Base-by-base conservation (phyloP, 495 filamentous ascomycete genomes). In the Aspergillus incahuasiensis region DNA sequence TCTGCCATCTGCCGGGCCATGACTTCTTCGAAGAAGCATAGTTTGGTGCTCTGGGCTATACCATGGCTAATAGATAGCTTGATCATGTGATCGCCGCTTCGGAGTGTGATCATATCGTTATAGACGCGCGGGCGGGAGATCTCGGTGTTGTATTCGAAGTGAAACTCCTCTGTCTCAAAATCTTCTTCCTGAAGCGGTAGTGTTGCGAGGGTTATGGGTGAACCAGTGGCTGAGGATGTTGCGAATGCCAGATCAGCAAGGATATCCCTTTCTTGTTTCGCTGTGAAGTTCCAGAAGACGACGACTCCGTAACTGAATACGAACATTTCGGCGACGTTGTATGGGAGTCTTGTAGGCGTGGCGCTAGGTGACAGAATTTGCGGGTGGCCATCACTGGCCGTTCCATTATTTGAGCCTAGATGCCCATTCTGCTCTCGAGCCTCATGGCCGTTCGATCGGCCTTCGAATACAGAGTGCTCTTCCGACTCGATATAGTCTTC, bases 51-150 rank as follows among this genome's bases (percentile, higher is more conserved):
- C 70, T 99, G 94, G 5, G 91, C 90, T 58, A 99, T 96, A 43
- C 91, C 95, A 67, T 99, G 95, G 61, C 86, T 90, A 74, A 99
- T 99, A 12, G 91, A 89, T 4, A 99, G 79, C 71, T 97, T 97
- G 65, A 97, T 94, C 94, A 97, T 97, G 75, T 97, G 95, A 73
- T 99, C 94, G 15, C 90, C 89, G 41, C 87, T 91, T 28, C 91
- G 80, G 12, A 99, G 76, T 0, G 94, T 99, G 67, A 99, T 97
- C 95, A 99, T 97, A 67, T 99, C 94, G 68, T 99, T 96, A 72
- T 90, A 99, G 53, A 99, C 87, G 53, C 94, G 79, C 7, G 94
- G 95, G 21, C 91, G 81, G 39, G 89, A 85, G 22, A 92, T 89
- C 47, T 88, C 80, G 1, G 84, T 81, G 55, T 87, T 92, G 71